Evolutionary conservation across 1,284 basidiomycete genomes (phyloP).

Genomic region (Schizopora paradoxa): DNA sequence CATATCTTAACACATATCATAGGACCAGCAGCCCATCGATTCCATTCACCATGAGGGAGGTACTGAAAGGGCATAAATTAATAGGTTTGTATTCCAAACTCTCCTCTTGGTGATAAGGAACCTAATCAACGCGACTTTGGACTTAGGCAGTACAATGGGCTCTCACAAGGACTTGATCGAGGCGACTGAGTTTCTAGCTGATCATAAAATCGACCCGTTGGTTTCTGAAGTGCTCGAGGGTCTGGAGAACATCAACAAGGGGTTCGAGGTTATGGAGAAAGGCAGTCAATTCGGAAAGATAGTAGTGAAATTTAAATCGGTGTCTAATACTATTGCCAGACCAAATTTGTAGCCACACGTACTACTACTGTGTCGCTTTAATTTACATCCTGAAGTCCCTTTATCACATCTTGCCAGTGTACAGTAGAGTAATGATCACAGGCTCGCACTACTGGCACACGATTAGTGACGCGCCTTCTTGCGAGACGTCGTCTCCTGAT

Average conservation of each 20-base stretch:
- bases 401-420: no score
- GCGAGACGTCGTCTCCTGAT: no score
- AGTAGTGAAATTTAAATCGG: constrained; percentile 49
- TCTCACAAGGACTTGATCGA: constrained; percentile 71
- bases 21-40: constrained; percentile 67
- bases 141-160: constrained; percentile 76
- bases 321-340: constrained; percentile 1
- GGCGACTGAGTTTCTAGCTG: constrained; percentile 64
- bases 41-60: constrained; percentile 73
- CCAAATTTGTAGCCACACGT: no score
- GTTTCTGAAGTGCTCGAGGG: constrained; percentile 72
- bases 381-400: no score
- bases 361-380: no score
- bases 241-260: constrained; percentile 62
- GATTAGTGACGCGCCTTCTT: no score
- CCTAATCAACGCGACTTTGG: not conserved
- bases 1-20: constrained; percentile 19
- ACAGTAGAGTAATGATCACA: no score
- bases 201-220: constrained; percentile 67
- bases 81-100: constrained; percentile 44
- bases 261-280: constrained; percentile 59
- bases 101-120: not conserved
- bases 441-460: no score
- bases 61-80: constrained; percentile 72
- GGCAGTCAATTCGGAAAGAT: constrained; percentile 77